Percentiles rank a stretch among this genome's conserved stretches.
Evolutionary conservation across 2,329 filamentous ascomycete genomes (phyloP).

Genomic region (Shiraia bambusicola): DNA sequence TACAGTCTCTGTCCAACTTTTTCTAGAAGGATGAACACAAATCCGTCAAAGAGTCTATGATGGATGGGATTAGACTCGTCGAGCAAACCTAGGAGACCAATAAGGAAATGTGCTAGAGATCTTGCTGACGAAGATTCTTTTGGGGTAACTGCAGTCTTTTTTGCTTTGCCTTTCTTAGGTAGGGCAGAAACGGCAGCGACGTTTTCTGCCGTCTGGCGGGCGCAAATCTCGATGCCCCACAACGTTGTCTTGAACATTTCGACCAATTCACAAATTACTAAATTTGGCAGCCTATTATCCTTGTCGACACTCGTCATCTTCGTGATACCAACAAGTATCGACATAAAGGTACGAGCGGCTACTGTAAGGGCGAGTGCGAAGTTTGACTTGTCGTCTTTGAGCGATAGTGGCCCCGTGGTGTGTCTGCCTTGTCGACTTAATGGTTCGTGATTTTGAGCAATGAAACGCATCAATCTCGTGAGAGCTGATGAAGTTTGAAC

Average conservation of each 20-base stretch:
- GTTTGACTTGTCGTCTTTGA: constrained; percentile 29
- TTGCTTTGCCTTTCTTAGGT: constrained; percentile 11
- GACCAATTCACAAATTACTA: constrained; percentile 36
- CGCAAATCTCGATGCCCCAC: constrained; percentile 30
- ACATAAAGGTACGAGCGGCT: constrained; percentile 35
- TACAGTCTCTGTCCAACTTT: constrained; percentile 44
- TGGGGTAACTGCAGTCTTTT: constrained; percentile 2
- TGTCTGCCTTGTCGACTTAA: constrained; percentile 14
- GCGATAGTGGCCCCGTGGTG: constrained; percentile 8
- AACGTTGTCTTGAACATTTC: constrained; percentile 44
- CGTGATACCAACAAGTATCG: constrained; percentile 33
- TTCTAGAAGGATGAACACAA: constrained; percentile 45
- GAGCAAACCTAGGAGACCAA: constrained; percentile 39
- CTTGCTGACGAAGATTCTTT: constrained; percentile 30
- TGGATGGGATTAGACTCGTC: constrained; percentile 40
- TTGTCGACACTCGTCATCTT: constrained; percentile 19
- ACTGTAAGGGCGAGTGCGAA: constrained; percentile 29
- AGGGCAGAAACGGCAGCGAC: background rate
- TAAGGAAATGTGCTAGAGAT: constrained; percentile 39
- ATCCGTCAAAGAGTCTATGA: constrained; percentile 48
- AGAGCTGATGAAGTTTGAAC: constrained; percentile 25
- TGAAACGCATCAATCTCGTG: constrained; percentile 24
- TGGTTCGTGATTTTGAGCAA: constrained; percentile 22
- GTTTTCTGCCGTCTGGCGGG: constrained; percentile 20
- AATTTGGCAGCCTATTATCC: constrained; percentile 16